Percentiles rank a stretch among this genome's conserved stretches.
Conservation (phyloP, 2,329 filamentous ascomycete species). For the Trichophyton benhamiae region DNA sequence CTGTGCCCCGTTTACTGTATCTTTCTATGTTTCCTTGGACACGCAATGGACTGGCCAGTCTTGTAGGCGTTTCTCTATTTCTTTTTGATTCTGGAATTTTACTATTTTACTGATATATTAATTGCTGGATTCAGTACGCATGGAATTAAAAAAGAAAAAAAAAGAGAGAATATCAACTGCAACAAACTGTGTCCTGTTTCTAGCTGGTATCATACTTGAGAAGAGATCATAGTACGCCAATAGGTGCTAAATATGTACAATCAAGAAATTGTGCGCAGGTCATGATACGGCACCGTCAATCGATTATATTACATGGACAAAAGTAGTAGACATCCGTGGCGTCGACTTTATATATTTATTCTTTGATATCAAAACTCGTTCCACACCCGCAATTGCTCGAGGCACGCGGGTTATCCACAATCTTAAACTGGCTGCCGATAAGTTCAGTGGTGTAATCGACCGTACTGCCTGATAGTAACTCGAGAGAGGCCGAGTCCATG, state of each 20-base stretch:
- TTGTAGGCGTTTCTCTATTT: neutral
- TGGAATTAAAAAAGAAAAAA: neutral
- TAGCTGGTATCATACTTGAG: neutral
- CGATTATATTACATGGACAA: neutral
- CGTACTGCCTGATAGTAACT: conserved; percentile 82
- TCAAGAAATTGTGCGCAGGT: neutral
- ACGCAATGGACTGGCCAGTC: neutral
- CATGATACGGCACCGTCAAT: neutral
- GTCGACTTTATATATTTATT: neutral
- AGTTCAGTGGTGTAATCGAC: conserved; percentile 94
- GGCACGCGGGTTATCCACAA: conserved; percentile 81
- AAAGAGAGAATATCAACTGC: neutral
- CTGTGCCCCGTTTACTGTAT: neutral
- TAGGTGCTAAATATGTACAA: neutral
- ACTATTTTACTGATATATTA: neutral
- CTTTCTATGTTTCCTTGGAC: neutral
- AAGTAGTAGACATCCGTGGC: neutral
- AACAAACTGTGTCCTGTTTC: neutral
- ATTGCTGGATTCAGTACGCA: conserved; percentile 1
- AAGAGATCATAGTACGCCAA: neutral
- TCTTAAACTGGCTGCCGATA: conserved; percentile 91
- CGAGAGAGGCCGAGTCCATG: conserved; percentile 75
- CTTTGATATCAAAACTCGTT: conserved; percentile 78
- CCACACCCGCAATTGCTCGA: conserved; percentile 94
- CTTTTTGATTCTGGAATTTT: neutral